Evolutionary conservation across 306 rosid species (phyloP).

Genomic region (Citrullus mucosospermus): DNA sequence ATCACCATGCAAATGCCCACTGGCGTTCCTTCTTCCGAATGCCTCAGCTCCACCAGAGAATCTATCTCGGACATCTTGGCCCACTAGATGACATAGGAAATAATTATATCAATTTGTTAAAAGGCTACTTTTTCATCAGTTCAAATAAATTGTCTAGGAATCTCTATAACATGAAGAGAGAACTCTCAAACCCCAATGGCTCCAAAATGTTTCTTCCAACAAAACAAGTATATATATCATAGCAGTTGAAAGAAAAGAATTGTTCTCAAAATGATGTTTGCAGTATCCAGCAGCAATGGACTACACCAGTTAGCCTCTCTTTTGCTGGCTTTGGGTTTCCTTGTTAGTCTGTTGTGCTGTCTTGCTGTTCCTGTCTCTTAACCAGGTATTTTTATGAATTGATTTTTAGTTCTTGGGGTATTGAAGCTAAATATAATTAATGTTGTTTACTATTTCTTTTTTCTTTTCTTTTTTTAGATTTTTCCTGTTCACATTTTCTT

Average conservation of each 20-base stretch:
- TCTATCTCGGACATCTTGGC: conserved; percentile 62
- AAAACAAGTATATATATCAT: neutral
- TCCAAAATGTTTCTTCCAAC: neutral
- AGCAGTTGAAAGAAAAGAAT: neutral
- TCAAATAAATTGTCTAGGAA: neutral
- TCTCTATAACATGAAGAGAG: neutral
- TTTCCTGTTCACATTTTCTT: neutral
- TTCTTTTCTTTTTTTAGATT: neutral
- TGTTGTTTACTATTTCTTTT: neutral
- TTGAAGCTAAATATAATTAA: neutral
- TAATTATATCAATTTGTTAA: neutral
- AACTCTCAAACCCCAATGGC: neutral
- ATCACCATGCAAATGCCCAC: conserved; percentile 57
- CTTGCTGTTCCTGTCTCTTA: neutral
- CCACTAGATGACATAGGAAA: conserved; percentile 27
- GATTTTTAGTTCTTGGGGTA: neutral
- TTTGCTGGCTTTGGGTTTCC: neutral
- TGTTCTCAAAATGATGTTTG: neutral
- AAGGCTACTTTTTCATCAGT: neutral
- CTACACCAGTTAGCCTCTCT: neutral
- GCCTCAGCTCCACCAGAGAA: conserved; percentile 80
- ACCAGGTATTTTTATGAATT: neutral
- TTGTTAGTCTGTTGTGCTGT: neutral
- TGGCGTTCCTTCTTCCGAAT: conserved; percentile 70
- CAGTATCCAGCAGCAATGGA: neutral